Evolutionary conservation across 306 rosid species (phyloP).

Genomic region (Spatholobus suberectus): DNA sequence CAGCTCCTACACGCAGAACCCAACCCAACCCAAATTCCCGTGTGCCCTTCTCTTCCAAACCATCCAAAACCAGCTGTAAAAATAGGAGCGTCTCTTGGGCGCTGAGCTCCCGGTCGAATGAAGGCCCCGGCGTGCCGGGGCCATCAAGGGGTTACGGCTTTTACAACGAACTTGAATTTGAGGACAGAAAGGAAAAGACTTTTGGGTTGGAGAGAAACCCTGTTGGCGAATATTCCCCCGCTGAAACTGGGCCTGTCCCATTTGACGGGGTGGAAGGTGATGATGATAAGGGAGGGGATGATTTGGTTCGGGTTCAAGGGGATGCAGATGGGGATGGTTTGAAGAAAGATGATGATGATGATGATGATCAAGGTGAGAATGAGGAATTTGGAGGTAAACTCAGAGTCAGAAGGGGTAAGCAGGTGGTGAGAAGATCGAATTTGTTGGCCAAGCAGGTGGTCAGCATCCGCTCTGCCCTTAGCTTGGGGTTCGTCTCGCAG

Average conservation of each 20-base stretch:
- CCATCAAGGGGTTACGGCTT: slow-evolving; percentile 42
- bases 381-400: slow-evolving; percentile 48
- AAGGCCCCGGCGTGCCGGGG: too few relatives aligned
- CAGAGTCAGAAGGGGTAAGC: slow-evolving; percentile 61
- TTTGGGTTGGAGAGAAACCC: slow-evolving; percentile 41
- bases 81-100: slow-evolving; percentile 5
- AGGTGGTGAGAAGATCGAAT: slow-evolving; percentile 72
- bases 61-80: background rate
- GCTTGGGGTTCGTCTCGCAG: slow-evolving; percentile 91
- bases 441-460: slow-evolving; percentile 92
- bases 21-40: slow-evolving; percentile 17
- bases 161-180: slow-evolving; percentile 55
- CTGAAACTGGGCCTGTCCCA: slow-evolving; percentile 33
- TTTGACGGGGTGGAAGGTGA: slow-evolving; percentile 36
- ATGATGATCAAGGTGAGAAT: slow-evolving; percentile 47
- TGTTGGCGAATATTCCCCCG: slow-evolving; percentile 17
- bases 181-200: slow-evolving; percentile 46
- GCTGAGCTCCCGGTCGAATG: slow-evolving; percentile 31
- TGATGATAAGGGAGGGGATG: slow-evolving; percentile 42
- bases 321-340: slow-evolving; percentile 33
- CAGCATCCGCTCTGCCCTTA: slow-evolving; percentile 72
- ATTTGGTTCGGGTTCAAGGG: slow-evolving; percentile 46
- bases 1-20: background rate
- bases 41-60: slow-evolving; percentile 27
- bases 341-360: slow-evolving; percentile 49